A percentile compares a stretch with the other conserved stretches of the same genome.
phyloP scores from a whole-genome alignment of 2,329 filamentous ascomycete species.

The Harringtonia lauricola region DNA sequence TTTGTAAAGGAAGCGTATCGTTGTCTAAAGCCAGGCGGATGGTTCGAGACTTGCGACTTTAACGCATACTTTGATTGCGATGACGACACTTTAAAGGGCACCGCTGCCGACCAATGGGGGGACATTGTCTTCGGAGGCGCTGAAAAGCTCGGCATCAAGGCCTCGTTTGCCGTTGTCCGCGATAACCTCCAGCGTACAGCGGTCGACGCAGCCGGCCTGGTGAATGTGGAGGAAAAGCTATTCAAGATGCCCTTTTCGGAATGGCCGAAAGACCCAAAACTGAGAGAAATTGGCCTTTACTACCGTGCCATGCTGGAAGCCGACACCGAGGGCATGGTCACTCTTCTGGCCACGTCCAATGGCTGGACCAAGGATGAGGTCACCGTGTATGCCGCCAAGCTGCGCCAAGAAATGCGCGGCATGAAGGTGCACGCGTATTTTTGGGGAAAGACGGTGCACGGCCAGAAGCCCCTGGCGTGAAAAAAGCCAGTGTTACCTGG shows the following conservation, averaged over 20 bases:
- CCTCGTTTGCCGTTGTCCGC: not conserved
- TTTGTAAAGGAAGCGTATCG: constrained; percentile 35
- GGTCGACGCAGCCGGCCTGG: not conserved
- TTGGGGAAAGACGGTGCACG: constrained; percentile 5
- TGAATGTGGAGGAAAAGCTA: not conserved
- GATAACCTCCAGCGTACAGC: not conserved
- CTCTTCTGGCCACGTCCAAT: constrained; percentile 7
- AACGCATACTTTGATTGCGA: constrained; percentile 13
- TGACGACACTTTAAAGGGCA: constrained; percentile 13
- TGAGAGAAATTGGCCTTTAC: constrained; percentile 16
- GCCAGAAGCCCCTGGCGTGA: constrained; percentile 13
- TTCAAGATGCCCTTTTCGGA: constrained; percentile 14
- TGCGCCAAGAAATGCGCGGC: constrained; percentile 10
- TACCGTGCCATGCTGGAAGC: constrained; percentile 4
- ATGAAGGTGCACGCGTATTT: constrained; percentile 8
- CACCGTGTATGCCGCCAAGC: constrained; percentile 7
- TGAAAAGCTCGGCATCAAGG: not conserved
- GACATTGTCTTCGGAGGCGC: not conserved
- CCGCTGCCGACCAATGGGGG: constrained; percentile 15
- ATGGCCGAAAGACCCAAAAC: constrained; percentile 22
- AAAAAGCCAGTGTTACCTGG: too few species aligned
- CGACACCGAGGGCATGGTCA: constrained; percentile 8
- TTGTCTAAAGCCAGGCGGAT: constrained; percentile 40
- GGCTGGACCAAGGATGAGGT: constrained; percentile 11
- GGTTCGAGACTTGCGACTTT: constrained; percentile 15